phyloP scores from a whole-genome alignment of 441 rosid species.

The Gossypium gossypioides region DNA sequence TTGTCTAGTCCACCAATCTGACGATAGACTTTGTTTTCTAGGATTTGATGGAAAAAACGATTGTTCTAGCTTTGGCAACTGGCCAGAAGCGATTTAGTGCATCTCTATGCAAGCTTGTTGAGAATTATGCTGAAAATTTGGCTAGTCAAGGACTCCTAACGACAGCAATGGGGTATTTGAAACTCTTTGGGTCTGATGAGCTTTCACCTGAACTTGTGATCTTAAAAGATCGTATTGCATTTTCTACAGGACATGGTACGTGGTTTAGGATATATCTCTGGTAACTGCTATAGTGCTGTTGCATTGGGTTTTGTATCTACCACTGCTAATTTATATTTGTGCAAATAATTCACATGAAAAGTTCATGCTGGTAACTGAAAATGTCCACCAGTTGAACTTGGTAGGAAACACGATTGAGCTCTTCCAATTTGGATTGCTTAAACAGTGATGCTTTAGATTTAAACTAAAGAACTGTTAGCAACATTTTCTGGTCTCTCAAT shows the following conservation, averaged over 20 bases:
- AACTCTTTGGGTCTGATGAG: slow-evolving; percentile 31
- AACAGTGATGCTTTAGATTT: neutral
- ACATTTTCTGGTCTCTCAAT: neutral
- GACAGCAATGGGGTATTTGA: slow-evolving; percentile 45
- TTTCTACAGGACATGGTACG: slow-evolving; percentile 50
- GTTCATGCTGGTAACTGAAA: neutral
- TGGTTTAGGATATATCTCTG: neutral
- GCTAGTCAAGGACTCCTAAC: slow-evolving; percentile 92
- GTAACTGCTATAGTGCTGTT: neutral
- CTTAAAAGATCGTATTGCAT: slow-evolving; percentile 74
- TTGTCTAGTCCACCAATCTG: slow-evolving; percentile 11
- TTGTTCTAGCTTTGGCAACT: slow-evolving; percentile 88
- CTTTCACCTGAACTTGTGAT: slow-evolving; percentile 80
- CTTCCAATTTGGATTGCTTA: neutral
- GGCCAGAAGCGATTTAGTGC: slow-evolving; percentile 88
- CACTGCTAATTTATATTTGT: neutral
- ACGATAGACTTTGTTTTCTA: slow-evolving; percentile 23
- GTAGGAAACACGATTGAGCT: neutral
- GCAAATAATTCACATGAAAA: neutral
- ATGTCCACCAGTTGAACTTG: neutral
- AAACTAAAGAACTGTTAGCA: neutral
- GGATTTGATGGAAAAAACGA: slow-evolving; percentile 99
- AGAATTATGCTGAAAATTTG: slow-evolving; percentile 92
- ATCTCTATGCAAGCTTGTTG: slow-evolving; percentile 91
- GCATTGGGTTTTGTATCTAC: neutral